Base-by-base conservation (phyloP, 495 filamentous ascomycete species). In the Oidiodendron maius region DNA sequence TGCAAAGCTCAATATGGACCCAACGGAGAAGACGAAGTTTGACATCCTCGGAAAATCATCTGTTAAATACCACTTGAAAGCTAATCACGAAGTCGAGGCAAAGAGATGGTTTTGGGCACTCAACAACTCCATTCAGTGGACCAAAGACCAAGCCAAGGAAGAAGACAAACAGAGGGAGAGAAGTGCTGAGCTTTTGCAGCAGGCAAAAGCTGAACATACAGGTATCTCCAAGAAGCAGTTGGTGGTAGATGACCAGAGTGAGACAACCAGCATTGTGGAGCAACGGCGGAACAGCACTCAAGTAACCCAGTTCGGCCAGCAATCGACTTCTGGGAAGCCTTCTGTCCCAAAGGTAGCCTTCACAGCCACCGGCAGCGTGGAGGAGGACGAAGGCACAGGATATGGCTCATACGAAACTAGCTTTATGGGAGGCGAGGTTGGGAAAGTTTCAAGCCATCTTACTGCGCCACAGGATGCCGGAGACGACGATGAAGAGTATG, bases 61-160 rank as follows among this genome's bases (percentile, higher is more conserved):
- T n/a, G 91, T 98, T 48, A 98, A 96, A 65, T 98, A 98, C 62
- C 88, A 93, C 43, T 77, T 98, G 23, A 95, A 94, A 62, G 93
- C 93, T 0, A 97, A 97, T 56, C 93, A 98, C 66, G 82, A 94
- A 55, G 88, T 93, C 15, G 88, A 94, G 58, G 89, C 88, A 4
- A 93, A 94, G 63, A 74, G 89, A 40, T 94, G 93, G 93, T 97
- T 89, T 63, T 98, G 93, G 93, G 87, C 93, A 9, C 73, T 98
- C 47, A 98, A 97, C 66, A 98, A 98, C 66, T 90, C 93, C 22
- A 98, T 98, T 44, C 93, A 96, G 63, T 96, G 88, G 85, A 81
- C 87, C 46, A 98, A 97, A 64, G 93, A 98, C 60, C 94, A 97
- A 65, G 91, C 89, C 5, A 89, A 84, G 56, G 85, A 90, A 62